Conservation (phyloP, 257 asterid species). For the Solanum sejunctum region DNA sequence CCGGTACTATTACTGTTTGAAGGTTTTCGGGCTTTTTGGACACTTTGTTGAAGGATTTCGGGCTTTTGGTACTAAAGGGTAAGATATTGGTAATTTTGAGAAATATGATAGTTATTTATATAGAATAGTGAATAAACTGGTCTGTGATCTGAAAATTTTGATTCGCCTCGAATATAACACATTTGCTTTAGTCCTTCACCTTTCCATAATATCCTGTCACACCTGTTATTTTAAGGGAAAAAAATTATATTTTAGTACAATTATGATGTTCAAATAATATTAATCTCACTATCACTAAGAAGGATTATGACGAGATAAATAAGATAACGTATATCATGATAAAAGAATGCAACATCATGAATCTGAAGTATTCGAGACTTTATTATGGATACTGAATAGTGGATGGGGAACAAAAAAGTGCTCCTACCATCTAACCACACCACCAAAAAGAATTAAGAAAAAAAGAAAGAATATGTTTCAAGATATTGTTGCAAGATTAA, state of each 20-base stretch:
- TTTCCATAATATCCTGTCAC: conserved; percentile 88
- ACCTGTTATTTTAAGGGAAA: conserved; percentile 28
- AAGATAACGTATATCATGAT: background rate
- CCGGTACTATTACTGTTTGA: background rate
- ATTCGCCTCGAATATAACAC: conserved; percentile 64
- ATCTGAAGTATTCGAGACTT: background rate
- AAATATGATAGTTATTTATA: conserved; percentile 10
- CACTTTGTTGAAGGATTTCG: background rate
- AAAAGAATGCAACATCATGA: background rate
- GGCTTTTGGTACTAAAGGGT: background rate
- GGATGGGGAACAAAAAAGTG: background rate
- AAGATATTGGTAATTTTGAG: conserved; percentile 5
- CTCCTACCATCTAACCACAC: background rate
- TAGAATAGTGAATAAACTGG: conserved; percentile 75
- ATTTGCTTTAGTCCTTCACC: conserved; percentile 74
- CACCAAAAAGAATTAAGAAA: background rate
- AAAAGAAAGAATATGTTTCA: background rate
- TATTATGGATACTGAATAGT: background rate
- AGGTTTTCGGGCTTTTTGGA: background rate
- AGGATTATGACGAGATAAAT: background rate
- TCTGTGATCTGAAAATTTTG: conserved; percentile 83
- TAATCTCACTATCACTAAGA: background rate
- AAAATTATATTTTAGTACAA: background rate
- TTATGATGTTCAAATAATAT: background rate
- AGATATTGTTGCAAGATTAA: background rate